These are phyloP conservation scores for Rhodotorula diobovata DNA, from an alignment of 768 basidiomycete species.

Conservation along the genomic window DNA sequence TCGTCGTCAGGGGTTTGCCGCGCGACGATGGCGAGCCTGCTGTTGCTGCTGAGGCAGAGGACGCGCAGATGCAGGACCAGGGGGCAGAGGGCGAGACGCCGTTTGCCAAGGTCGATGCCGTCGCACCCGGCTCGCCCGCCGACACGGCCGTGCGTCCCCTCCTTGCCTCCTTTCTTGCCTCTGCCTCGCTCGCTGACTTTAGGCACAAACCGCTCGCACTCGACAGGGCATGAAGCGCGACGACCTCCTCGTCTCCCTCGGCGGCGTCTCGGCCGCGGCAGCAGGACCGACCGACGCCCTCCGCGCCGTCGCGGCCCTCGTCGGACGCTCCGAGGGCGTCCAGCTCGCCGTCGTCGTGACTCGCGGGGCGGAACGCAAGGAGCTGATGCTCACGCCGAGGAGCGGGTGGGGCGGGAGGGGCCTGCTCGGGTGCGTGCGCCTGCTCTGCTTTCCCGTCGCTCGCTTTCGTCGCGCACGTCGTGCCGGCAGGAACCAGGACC, in stretches of 20 bases:
- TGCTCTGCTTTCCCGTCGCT: neutral
- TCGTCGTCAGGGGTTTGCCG: slow-evolving; percentile 55
- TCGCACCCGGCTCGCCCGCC: slow-evolving; percentile 77
- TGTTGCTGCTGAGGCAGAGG: slow-evolving; percentile 41
- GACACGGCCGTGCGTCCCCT: slow-evolving; percentile 62
- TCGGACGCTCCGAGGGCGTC: slow-evolving; percentile 73
- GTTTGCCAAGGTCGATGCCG: slow-evolving; percentile 76
- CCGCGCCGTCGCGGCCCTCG: slow-evolving; percentile 67
- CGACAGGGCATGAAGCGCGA: slow-evolving; percentile 62
- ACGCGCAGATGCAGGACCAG: slow-evolving; percentile 18
- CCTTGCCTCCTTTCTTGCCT: slow-evolving; percentile 6
- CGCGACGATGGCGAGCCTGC: slow-evolving; percentile 42
- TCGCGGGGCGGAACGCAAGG: neutral
- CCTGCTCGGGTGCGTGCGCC: slow-evolving; percentile 31
- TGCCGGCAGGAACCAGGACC: too few species aligned
- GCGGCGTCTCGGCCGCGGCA: slow-evolving; percentile 55
- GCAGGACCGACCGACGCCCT: slow-evolving; percentile 55
- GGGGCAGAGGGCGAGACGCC: slow-evolving; percentile 47
- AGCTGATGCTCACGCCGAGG: slow-evolving; percentile 24
- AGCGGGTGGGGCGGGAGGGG: slow-evolving; percentile 35
- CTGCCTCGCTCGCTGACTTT: neutral
- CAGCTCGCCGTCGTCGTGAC: neutral
- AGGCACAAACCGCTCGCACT: slow-evolving; percentile 24
- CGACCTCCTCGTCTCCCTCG: slow-evolving; percentile 72
- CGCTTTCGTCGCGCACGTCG: too few species aligned